Conservation (phyloP, 192 early-diverging fungal species). For the Rhizophagus clarus region DNA sequence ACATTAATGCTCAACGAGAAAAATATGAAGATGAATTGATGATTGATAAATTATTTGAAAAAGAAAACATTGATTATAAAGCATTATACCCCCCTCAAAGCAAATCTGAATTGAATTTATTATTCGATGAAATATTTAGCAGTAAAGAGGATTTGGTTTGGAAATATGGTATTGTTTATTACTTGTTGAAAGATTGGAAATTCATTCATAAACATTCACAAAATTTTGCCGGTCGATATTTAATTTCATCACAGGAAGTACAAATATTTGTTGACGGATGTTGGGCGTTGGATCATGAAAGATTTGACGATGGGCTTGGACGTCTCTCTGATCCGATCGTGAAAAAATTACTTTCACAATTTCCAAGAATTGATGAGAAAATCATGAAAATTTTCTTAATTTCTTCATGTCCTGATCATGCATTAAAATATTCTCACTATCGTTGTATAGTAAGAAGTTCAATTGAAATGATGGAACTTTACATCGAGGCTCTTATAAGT, state of each 20-base stretch:
- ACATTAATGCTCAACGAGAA: background rate
- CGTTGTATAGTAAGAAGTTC: background rate
- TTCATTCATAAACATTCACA: background rate
- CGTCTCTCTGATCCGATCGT: background rate
- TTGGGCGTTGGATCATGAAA: background rate
- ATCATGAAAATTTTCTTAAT: background rate
- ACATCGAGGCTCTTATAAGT: background rate
- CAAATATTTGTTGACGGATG: background rate
- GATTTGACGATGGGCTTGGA: background rate
- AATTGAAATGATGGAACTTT: background rate
- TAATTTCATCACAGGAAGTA: background rate
- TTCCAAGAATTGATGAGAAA: background rate
- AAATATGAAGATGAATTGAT: background rate
- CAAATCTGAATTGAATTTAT: background rate
- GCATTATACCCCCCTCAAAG: background rate
- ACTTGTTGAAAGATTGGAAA: background rate
- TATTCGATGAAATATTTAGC: background rate
- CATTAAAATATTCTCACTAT: background rate
- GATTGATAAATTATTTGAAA: background rate
- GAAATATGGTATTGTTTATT: background rate
- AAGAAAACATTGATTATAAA: background rate
- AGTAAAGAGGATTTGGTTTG: background rate
- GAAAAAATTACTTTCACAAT: background rate
- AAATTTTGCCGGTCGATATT: background rate
- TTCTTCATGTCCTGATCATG: background rate